Evolutionary conservation across 2,329 filamentous ascomycete species (phyloP).

Genomic region (Rhynchosporium graminicola): DNA sequence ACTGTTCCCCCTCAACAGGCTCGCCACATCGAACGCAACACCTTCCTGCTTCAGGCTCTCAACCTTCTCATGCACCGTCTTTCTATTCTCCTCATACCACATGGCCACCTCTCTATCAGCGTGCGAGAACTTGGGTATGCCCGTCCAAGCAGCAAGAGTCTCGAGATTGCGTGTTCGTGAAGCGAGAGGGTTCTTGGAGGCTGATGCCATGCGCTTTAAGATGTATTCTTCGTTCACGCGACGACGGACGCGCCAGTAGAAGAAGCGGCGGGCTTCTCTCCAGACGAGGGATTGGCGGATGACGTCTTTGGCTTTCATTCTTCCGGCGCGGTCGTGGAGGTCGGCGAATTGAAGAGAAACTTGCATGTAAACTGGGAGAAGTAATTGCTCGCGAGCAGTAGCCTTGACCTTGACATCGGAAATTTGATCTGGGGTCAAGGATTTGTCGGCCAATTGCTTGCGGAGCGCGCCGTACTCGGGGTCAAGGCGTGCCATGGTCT

Average conservation of each 20-base stretch:
- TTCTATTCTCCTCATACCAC: constrained; percentile 96
- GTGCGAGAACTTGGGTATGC: constrained; percentile 71
- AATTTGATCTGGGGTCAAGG: constrained; percentile 70
- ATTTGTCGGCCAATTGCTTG: constrained; percentile 68
- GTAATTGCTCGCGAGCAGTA: constrained; percentile 78
- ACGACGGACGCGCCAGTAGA: constrained; percentile 99
- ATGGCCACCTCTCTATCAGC: constrained; percentile 82
- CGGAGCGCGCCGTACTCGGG: constrained; percentile 79
- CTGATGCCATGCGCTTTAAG: constrained; percentile 76
- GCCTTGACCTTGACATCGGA: constrained; percentile 82
- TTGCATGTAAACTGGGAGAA: constrained; percentile 91
- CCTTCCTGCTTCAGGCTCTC: constrained; percentile 79
- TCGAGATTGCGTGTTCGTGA: constrained; percentile 68
- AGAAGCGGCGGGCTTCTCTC: constrained; percentile 91
- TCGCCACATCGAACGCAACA: constrained; percentile 68
- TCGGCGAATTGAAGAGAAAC: constrained; percentile 97
- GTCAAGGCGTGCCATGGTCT: constrained; percentile 95
- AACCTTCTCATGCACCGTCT: constrained; percentile 79
- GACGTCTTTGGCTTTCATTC: constrained; percentile 97
- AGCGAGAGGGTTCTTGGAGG: constrained; percentile 47
- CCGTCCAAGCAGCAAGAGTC: constrained; percentile 81
- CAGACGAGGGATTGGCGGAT: constrained; percentile 84
- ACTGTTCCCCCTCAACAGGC: constrained; percentile 64
- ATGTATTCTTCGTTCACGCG: constrained; percentile 97
- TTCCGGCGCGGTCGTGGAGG: constrained; percentile 91